phyloP scores from a whole-genome alignment of 2,329 filamentous ascomycete species.

The Colletotrichum karsti region DNA sequence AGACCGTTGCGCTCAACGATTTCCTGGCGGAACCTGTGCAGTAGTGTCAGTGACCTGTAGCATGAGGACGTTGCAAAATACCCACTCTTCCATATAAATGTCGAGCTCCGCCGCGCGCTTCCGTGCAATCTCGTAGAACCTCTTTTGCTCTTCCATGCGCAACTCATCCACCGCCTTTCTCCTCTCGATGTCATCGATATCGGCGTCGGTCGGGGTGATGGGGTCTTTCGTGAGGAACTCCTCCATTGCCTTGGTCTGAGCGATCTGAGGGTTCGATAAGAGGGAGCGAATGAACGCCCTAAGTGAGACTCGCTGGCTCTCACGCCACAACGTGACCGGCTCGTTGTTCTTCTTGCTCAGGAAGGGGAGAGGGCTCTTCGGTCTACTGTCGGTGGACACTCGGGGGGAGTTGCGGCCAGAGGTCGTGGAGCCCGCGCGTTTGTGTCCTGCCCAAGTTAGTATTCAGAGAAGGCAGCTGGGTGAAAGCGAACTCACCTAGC shows the following conservation, averaged over 20 bases:
- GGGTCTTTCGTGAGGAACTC: slow-evolving; percentile 83
- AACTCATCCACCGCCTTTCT: slow-evolving; percentile 87
- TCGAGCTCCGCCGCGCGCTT: slow-evolving; percentile 92
- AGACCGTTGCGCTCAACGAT: slow-evolving; percentile 81
- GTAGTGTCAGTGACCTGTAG: slow-evolving; percentile 35
- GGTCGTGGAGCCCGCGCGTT: slow-evolving; percentile 43
- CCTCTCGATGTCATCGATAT: slow-evolving; percentile 80
- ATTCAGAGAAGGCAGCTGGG: background rate
- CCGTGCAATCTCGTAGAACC: slow-evolving; percentile 94
- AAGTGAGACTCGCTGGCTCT: slow-evolving; percentile 90
- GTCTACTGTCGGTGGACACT: slow-evolving; percentile 52
- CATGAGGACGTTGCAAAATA: background rate
- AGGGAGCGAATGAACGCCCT: slow-evolving; percentile 90
- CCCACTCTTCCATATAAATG: slow-evolving; percentile 93
- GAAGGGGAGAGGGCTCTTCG: slow-evolving; percentile 39
- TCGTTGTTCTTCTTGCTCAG: slow-evolving; percentile 36
- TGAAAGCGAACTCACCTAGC: slow-evolving; percentile 42
- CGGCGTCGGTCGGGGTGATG: slow-evolving; percentile 80
- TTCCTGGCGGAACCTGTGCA: slow-evolving; percentile 67
- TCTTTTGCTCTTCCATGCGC: slow-evolving; percentile 89
- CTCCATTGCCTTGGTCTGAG: slow-evolving; percentile 81
- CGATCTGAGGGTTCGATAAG: slow-evolving; percentile 84
- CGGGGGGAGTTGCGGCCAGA: slow-evolving; percentile 50
- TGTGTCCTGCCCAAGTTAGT: slow-evolving; percentile 32
- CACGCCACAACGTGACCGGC: slow-evolving; percentile 71